Base-by-base conservation (phyloP, 2,329 filamentous ascomycete species). In the Pestalotiopsis sp. region DNA sequence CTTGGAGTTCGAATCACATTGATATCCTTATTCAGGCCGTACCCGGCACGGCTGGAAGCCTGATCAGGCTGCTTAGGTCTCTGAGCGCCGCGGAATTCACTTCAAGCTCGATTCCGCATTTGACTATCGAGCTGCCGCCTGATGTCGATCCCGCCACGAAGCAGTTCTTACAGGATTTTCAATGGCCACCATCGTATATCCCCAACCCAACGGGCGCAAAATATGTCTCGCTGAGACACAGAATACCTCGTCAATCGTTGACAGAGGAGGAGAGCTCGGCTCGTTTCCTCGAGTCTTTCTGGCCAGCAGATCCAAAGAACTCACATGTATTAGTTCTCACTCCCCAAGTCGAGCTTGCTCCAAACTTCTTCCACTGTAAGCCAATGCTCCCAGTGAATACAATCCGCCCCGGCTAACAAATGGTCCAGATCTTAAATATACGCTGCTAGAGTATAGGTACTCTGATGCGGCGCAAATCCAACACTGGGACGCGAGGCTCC, bases 261-360 rank as follows among this genome's bases (percentile, higher is more conserved):
- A 89, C 85, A 5, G 86, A 92, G 58, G 89, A 92, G 71, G 91
- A 95, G 73, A 91, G 91, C 68, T 90, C 93, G 0, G 84, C 91
- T 17, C 90, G 91, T 27, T 93, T 95, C 69, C 82, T 97, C 4
- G 95, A 98, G 81, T 92, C 93, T 0, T 97, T 97, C 78, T 98
- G 94, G 86, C 95, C 96, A 2, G 81, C 84, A 3, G 84, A 89
- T 68, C 84, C 89, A 4, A 77, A 79, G 2, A 80, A 88, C 66
- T 91, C 91, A 11, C 94, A 98, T 77, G 88, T 97, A 2, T 85
- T 99, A n/a, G 81, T 98, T 2, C 86, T 99, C 5, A 95, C 94
- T 4, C 89, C 95, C 1, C 90, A 97, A 73, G 88, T 87, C 1
- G 93, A 98, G 77, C 81, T 98, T 0, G 92, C 93, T 0, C 90